A percentile compares a stretch with the other conserved stretches of the same genome.
Conservation (phyloP, 805 yeast genomes). For the Cyberlindnera suaveolens region DNA sequence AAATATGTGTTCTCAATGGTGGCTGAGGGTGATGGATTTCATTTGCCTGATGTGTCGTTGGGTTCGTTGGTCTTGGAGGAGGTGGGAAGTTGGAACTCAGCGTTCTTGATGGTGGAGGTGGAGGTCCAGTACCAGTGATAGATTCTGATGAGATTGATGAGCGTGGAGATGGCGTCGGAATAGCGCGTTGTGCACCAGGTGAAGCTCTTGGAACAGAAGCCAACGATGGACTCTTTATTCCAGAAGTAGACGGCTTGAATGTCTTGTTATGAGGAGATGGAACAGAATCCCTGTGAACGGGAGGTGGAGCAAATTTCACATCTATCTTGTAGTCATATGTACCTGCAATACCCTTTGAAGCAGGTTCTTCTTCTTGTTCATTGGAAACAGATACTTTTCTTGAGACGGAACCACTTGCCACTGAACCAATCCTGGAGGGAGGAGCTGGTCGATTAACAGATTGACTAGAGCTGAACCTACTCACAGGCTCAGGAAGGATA, state of each 20-base stretch:
- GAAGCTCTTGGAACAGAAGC: not conserved
- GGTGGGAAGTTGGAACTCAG: constrained; percentile 18
- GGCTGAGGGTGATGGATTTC: constrained; percentile 19
- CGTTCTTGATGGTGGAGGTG: constrained; percentile 1
- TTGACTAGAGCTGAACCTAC: no score
- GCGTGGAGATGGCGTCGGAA: constrained; percentile 5
- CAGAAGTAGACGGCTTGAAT: not conserved
- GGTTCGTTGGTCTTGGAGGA: constrained; percentile 22
- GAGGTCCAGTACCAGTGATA: not conserved
- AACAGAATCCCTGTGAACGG: constrained; percentile 19
- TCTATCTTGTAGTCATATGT: constrained; percentile 28
- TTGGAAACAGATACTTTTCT: not conserved
- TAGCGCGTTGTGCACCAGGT: not conserved
- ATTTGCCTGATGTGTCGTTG: constrained; percentile 4
- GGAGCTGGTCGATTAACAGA: not conserved
- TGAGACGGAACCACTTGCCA: not conserved
- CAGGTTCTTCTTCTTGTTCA: constrained; percentile 10
- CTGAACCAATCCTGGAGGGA: not conserved
- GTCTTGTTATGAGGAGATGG: not conserved
- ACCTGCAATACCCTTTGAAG: constrained; percentile 28
- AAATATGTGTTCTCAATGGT: constrained; percentile 6
- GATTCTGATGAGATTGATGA: not conserved
- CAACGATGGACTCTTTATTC: not conserved
- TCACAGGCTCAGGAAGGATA: not conserved
- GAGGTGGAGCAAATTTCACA: constrained; percentile 29